Evolutionary conservation across 78 protist genomes (phyloP).

Genomic region (Dictyostelium purpureum): DNA sequence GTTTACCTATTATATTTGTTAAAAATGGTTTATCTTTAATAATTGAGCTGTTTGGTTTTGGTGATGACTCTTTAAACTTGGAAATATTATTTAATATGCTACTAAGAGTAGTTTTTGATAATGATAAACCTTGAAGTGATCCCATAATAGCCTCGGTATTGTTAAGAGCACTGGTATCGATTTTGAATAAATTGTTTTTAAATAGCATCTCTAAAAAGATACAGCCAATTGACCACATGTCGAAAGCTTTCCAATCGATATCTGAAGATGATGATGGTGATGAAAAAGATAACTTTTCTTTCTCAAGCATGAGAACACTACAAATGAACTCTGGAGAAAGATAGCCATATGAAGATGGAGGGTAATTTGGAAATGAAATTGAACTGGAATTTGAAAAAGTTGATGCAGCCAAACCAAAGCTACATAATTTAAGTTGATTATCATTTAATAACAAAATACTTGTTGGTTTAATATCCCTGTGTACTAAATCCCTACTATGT

Average conservation of each 20-base stretch:
- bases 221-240: conserved; percentile 73
- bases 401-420: conserved; percentile 8
- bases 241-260: conserved; percentile 71
- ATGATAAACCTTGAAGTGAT: neutral
- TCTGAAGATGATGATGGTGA: neutral
- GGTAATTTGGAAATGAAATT: neutral
- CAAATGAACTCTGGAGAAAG: neutral
- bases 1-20: neutral
- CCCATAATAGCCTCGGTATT: no score
- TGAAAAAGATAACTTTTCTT: neutral
- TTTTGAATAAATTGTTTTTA: neutral
- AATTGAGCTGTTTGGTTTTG: neutral
- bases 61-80: neutral
- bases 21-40: neutral
- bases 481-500: conserved; percentile 63
- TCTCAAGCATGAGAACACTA: neutral
- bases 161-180: neutral
- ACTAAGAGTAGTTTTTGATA: neutral
- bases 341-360: neutral
- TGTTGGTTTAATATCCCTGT: conserved; percentile 47
- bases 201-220: conserved; percentile 54
- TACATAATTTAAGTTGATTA: conserved; percentile 43
- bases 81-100: neutral
- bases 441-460: conserved; percentile 12
- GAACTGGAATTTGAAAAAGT: neutral